Percentiles rank a stretch among this genome's conserved stretches.
phyloP scores from a whole-genome alignment of 306 rosid genomes.

The Neltuma alba region DNA sequence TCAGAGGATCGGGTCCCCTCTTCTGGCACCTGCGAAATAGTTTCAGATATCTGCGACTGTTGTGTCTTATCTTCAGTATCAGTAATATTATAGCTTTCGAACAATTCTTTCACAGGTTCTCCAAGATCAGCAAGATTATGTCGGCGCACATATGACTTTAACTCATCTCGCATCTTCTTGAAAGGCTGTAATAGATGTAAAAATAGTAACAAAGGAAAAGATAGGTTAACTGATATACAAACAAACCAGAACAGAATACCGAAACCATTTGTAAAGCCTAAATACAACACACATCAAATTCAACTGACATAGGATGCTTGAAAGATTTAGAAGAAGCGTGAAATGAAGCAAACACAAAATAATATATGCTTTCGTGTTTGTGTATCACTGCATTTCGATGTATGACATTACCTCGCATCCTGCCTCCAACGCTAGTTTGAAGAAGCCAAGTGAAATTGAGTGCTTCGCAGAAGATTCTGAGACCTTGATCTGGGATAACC shows the following conservation, averaged over 20 bases:
- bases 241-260: neutral
- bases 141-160: constrained; percentile 58
- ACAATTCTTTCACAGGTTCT: constrained; percentile 57
- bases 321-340: neutral
- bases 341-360: constrained; percentile 1
- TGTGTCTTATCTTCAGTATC: constrained; percentile 49
- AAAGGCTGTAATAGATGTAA: constrained; percentile 52
- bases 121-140: constrained; percentile 56
- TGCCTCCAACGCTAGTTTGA: constrained; percentile 84
- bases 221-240: constrained; percentile 5
- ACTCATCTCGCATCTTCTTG: constrained; percentile 68
- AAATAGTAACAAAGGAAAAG: constrained; percentile 8
- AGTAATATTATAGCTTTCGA: constrained; percentile 49
- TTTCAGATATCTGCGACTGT: constrained; percentile 69
- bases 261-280: neutral
- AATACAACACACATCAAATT: neutral
- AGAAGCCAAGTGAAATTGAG: constrained; percentile 81
- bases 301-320: neutral
- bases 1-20: constrained; percentile 71
- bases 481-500: constrained; percentile 85
- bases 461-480: constrained; percentile 81
- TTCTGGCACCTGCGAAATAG: constrained; percentile 64
- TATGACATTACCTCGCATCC: constrained; percentile 72
- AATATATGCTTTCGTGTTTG: neutral
- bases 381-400: neutral